Conservation (phyloP, 176 grass and related monocot genomes). For the Oryza punctata region DNA sequence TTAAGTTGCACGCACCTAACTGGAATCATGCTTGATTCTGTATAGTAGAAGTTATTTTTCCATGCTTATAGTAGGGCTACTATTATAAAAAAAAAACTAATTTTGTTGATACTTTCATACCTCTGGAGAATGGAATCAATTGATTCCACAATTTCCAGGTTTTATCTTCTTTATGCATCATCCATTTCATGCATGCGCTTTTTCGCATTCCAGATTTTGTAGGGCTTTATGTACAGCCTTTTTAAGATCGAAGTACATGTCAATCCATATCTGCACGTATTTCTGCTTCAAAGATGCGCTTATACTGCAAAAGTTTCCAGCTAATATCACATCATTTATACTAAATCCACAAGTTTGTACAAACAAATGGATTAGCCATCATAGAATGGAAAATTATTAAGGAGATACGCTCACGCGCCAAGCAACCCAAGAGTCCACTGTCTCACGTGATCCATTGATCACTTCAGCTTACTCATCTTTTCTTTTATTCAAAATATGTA, state of each 20-base stretch:
- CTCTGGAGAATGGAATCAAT: neutral
- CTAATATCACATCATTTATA: neutral
- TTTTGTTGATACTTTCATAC: neutral
- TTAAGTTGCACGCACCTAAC: neutral
- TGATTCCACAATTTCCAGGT: constrained; percentile 7
- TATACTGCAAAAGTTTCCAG: constrained; percentile 5
- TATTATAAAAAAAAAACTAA: neutral
- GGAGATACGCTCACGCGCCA: constrained; percentile 38
- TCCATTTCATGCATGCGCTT: neutral
- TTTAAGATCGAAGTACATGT: constrained; percentile 23
- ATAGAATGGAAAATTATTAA: constrained; percentile 3
- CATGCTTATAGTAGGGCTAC: neutral
- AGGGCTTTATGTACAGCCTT: constrained; percentile 13
- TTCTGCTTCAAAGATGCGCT: constrained; percentile 30
- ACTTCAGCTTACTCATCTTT: constrained; percentile 7
- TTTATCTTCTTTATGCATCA: constrained; percentile 1
- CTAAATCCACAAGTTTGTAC: constrained; percentile 25
- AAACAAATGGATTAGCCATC: constrained; percentile 21
- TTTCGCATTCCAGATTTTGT: constrained; percentile 16
- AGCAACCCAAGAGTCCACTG: constrained; percentile 38
- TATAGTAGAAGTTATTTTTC: neutral
- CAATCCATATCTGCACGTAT: constrained; percentile 9
- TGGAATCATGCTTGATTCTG: neutral
- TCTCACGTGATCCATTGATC: constrained; percentile 57
- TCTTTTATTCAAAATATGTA: constrained; percentile 7